Base-by-base conservation (phyloP, 2,329 filamentous ascomycete genomes). In the Graphilbum fragrans region DNA sequence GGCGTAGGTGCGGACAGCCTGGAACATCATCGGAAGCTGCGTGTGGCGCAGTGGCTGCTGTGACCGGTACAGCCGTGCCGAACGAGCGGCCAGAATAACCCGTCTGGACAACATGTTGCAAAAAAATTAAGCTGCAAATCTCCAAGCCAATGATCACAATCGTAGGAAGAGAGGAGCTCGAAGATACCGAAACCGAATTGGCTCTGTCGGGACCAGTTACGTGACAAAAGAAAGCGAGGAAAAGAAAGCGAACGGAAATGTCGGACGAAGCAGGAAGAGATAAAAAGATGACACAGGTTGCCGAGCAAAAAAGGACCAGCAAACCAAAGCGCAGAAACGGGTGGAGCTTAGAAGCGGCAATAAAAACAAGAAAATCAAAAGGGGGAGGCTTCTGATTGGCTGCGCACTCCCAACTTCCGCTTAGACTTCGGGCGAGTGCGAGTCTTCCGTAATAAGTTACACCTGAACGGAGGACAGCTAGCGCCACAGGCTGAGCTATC, bases 1-100 rank as follows among this genome's bases (percentile, higher is more conserved):
- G 59, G 88, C 88, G 56, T 80, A 80, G 50, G 54, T 70, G 50
- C 76, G 72, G 41, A 75, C 67, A 54, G 77, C 74, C 55, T 65
- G 59, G 58, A 74, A 67, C 56, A 74, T 65, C 27, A 64, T 49
- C 10, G 70, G 68, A 39, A 74, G 63, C 54, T 66, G 59, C 11
- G 59, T 55, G 42, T 56, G 60, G 47, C 65, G 65, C 49, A 68
- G 56, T 27, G 67, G 62, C 56, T 63, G 61, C 49, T 58, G 53
- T 48, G 58, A 52, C 44, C 53, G 58, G 52, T 55, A 55, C 45
- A 59, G 46, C 22, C 50, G 48, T 29, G 51, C 45, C 16, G 49
- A 46, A 39, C 53, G 53, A n/a, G 53, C 53, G 35, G 51, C 50
- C 37, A 48, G 49, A 35, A 53, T 44, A 17, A 56, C 39, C 35